These are phyloP conservation scores for Ulota crispa DNA, from an alignment of 225 moss, liverwort and hornwort genomes.

Conservation along the genomic window DNA sequence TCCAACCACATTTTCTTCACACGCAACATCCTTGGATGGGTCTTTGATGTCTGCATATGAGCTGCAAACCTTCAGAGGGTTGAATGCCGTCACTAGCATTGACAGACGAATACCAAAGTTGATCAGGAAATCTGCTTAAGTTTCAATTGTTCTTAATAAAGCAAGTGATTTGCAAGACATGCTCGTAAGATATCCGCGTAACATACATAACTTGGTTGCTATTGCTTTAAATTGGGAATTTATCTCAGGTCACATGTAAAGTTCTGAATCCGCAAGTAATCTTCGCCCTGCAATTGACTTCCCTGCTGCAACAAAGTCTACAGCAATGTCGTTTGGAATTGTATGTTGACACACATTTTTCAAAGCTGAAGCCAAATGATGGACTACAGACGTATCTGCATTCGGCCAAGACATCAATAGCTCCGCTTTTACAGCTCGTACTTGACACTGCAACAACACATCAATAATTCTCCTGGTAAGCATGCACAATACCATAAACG, in stretches of 20 bases:
- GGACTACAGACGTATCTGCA: conserved; percentile 55
- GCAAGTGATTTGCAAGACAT: background rate
- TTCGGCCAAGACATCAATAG: conserved; percentile 84
- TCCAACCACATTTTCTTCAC: background rate
- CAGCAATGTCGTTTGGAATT: conserved; percentile 32
- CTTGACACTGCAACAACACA: conserved; percentile 64
- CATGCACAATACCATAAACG: background rate
- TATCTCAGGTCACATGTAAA: conserved; percentile 65
- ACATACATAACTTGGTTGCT: background rate
- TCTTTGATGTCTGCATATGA: background rate
- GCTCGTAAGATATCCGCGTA: background rate
- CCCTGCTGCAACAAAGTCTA: conserved; percentile 64
- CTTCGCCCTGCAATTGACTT: conserved; percentile 52
- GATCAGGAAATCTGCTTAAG: background rate
- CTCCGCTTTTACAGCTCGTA: conserved; percentile 61
- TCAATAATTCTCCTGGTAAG: background rate
- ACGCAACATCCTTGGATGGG: background rate
- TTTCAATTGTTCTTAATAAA: background rate
- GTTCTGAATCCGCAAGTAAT: conserved; percentile 51
- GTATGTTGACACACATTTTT: conserved; percentile 38
- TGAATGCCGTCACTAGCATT: conserved; percentile 1
- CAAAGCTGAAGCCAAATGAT: conserved; percentile 58
- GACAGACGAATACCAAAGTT: background rate
- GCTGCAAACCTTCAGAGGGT: background rate
- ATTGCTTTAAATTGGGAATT: background rate